These are phyloP conservation scores for Linnemannia elongata DNA, from an alignment of 192 early-diverging fungal species.

Conservation along the genomic window DNA sequence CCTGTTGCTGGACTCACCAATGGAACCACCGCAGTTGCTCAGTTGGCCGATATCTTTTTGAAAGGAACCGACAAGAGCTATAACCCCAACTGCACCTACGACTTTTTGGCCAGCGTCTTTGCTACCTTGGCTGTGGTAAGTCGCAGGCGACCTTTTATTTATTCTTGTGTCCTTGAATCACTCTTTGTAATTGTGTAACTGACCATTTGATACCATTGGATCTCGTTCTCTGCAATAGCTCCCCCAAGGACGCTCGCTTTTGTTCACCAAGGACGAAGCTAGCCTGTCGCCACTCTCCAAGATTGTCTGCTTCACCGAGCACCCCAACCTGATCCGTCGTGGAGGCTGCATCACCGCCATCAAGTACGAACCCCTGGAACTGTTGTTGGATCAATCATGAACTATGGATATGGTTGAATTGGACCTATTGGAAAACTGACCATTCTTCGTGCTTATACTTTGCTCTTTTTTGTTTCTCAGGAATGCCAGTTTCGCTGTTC, in stretches of 20 bases:
- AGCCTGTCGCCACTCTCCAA: constrained; percentile 83
- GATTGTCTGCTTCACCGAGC: constrained; percentile 88
- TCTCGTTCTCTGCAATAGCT: constrained; percentile 43
- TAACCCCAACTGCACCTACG: constrained; percentile 84
- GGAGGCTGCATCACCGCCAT: constrained; percentile 88
- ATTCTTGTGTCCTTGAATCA: too few relatives aligned
- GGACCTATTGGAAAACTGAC: constrained; percentile 2
- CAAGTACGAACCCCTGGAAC: constrained; percentile 72
- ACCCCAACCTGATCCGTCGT: constrained; percentile 87
- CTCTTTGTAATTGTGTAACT: neutral
- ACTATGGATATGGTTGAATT: neutral
- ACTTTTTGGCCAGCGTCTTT: constrained; percentile 94
- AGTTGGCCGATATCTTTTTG: constrained; percentile 91
- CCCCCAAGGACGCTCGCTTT: constrained; percentile 76
- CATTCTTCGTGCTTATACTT: neutral
- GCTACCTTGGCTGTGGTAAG: constrained; percentile 82
- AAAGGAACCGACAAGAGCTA: constrained; percentile 82
- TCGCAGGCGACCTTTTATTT: neutral
- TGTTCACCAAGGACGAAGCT: constrained; percentile 78
- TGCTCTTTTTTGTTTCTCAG: constrained; percentile 28
- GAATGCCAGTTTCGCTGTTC: constrained; percentile 86
- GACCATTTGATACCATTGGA: constrained; percentile 4
- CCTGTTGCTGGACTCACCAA: constrained; percentile 57
- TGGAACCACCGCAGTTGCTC: constrained; percentile 75
- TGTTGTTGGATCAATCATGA: neutral